A percentile compares a stretch with the other conserved stretches of the same genome.
These are phyloP conservation scores for Colletotrichum sojae DNA, from an alignment of 2,329 filamentous ascomycete species.

Conservation along the genomic window DNA sequence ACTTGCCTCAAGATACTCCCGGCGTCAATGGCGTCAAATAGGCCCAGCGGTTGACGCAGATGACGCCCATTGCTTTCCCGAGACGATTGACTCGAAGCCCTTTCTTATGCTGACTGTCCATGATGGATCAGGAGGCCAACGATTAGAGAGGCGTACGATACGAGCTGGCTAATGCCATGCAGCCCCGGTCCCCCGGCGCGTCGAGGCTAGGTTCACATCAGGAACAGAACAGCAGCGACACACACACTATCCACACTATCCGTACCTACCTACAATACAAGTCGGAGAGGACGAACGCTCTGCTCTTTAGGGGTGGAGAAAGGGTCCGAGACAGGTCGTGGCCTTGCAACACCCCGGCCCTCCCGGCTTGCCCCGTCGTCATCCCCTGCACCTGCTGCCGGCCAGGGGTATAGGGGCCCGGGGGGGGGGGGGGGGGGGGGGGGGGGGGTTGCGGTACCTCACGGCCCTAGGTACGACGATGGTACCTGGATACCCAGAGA, in stretches of 20 bases:
- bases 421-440: too few species aligned
- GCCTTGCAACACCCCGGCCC: conserved; percentile 31
- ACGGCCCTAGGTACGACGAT: conserved; percentile 29
- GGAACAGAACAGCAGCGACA: background rate
- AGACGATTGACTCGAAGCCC: conserved; percentile 36
- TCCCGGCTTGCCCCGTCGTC: conserved; percentile 35
- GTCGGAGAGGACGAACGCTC: conserved; percentile 25
- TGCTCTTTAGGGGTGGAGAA: conserved; percentile 32
- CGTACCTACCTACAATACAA: background rate
- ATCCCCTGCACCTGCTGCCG: conserved; percentile 26
- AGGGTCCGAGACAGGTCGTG: conserved; percentile 40
- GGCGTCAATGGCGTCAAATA: conserved; percentile 39
- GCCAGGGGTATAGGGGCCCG: background rate
- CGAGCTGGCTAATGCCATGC: conserved; percentile 28
- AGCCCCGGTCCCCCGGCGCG: background rate
- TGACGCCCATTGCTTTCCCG: conserved; percentile 29
- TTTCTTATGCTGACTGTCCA: conserved; percentile 32
- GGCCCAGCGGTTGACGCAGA: conserved; percentile 32
- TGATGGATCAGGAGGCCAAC: conserved; percentile 30
- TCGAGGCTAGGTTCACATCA: conserved; percentile 19
- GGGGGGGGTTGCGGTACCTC: conserved; percentile 13
- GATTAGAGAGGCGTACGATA: conserved; percentile 13
- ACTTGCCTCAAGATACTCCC: conserved; percentile 19
- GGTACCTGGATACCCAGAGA: conserved; percentile 16
- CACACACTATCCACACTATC: background rate